Conservation (phyloP, 169 alveolate genomes). For the Cardiosporidium cionae region DNA sequence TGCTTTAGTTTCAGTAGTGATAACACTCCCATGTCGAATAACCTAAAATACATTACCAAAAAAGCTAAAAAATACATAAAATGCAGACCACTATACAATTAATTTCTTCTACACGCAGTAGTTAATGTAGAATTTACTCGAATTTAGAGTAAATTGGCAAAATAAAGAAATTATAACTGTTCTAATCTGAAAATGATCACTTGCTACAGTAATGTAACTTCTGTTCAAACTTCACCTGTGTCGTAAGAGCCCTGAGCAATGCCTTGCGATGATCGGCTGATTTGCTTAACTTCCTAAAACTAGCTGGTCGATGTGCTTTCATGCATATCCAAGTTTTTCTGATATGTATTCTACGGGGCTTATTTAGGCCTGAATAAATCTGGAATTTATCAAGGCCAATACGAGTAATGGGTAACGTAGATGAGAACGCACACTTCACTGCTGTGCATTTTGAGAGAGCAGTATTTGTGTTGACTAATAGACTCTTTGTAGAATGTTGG, state of each 20-base stretch:
- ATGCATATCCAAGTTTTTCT: no score
- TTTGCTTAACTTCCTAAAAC: background rate
- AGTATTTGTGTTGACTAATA: no score
- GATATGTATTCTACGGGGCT: no score
- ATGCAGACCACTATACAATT: background rate
- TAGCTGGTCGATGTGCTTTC: background rate
- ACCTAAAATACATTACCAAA: constrained; percentile 9
- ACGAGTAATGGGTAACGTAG: no score
- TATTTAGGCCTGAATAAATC: no score
- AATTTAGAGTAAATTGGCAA: background rate
- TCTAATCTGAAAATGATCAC: background rate
- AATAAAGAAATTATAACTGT: background rate
- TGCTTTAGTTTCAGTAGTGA: constrained; percentile 26
- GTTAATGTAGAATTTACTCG: background rate
- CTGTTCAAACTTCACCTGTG: background rate
- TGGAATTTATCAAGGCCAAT: no score
- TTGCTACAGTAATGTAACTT: background rate
- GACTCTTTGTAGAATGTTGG: no score
- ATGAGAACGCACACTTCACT: no score
- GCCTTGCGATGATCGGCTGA: background rate
- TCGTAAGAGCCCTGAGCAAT: background rate
- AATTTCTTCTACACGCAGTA: background rate
- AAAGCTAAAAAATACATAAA: background rate
- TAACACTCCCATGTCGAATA: constrained; percentile 22
- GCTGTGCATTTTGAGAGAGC: no score